Evolutionary conservation across 129 eudicot species (phyloP).

Genomic region (Tanacetum coccineum): DNA sequence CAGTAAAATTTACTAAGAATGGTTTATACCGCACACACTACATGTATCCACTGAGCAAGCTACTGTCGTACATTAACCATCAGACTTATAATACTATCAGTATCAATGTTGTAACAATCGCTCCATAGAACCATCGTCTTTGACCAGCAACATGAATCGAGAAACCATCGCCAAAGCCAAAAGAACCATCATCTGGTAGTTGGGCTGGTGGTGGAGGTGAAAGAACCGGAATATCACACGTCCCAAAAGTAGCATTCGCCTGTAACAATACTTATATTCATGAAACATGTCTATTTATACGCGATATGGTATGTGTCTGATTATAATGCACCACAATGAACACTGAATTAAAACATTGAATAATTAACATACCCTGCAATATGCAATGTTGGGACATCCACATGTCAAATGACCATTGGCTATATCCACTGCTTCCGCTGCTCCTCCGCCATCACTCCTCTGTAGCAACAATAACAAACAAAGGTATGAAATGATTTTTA

Average conservation of each 20-base stretch:
- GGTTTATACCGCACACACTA: no score
- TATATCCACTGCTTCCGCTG: conserved; percentile 80
- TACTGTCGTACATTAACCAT: neutral
- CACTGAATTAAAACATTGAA: neutral
- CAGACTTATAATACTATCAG: conserved; percentile 10
- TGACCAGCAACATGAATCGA: conserved; percentile 3
- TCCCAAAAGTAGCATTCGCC: conserved; percentile 73
- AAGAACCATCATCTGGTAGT: conserved; percentile 23
- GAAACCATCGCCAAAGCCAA: conserved; percentile 22
- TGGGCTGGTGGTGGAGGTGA: conserved; percentile 90
- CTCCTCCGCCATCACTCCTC: conserved; percentile 98
- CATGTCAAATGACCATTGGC: conserved; percentile 87
- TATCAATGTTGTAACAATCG: conserved; percentile 4
- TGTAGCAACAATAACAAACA: conserved; percentile 23
- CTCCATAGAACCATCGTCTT: conserved; percentile 16
- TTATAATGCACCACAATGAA: neutral
- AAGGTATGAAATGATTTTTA: neutral
- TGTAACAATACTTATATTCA: conserved; percentile 17
- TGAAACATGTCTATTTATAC: neutral
- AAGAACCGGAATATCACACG: conserved; percentile 59
- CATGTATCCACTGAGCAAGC: neutral
- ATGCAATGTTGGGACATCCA: conserved; percentile 77
- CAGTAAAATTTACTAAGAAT: no score
- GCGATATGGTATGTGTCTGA: neutral
- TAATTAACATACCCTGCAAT: conserved; percentile 60